These are phyloP conservation scores for Flaveria trinervia DNA, from an alignment of 129 eudicot genomes.

Conservation along the genomic window DNA sequence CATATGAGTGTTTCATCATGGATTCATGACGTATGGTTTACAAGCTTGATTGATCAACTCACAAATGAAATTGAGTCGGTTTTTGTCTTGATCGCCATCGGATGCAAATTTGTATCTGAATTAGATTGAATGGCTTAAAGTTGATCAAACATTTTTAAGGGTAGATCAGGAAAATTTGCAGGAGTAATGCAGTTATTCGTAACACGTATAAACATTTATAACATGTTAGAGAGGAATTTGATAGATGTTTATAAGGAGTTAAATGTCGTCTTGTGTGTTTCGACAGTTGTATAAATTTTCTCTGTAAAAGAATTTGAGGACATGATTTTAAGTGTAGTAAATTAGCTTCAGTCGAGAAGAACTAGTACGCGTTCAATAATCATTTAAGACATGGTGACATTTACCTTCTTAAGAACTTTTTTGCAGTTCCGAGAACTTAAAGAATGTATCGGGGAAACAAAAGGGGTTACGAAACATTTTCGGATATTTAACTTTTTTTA, in stretches of 20 bases:
- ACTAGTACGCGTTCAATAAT: background rate
- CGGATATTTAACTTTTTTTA: too few relatives aligned
- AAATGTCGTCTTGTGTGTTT: too few relatives aligned
- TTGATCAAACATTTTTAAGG: background rate
- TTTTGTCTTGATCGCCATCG: background rate
- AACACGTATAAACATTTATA: too few relatives aligned
- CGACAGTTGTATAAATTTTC: background rate
- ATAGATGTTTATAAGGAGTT: too few relatives aligned
- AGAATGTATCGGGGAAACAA: background rate
- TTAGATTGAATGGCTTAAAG: background rate
- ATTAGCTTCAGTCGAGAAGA: background rate
- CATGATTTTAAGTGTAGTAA: background rate
- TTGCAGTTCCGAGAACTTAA: background rate
- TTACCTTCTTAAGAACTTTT: background rate
- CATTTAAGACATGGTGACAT: background rate
- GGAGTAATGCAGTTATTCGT: too few relatives aligned
- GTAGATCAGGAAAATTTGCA: background rate
- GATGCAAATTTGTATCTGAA: background rate
- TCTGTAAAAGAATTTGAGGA: background rate
- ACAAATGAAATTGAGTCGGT: too few relatives aligned
- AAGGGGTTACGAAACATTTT: background rate
- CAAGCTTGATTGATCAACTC: background rate
- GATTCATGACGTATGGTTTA: too few relatives aligned
- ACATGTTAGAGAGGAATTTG: background rate
- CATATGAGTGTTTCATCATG: background rate